Base-by-base conservation (phyloP, 768 basidiomycete species). In the Podaxis pistillaris region DNA sequence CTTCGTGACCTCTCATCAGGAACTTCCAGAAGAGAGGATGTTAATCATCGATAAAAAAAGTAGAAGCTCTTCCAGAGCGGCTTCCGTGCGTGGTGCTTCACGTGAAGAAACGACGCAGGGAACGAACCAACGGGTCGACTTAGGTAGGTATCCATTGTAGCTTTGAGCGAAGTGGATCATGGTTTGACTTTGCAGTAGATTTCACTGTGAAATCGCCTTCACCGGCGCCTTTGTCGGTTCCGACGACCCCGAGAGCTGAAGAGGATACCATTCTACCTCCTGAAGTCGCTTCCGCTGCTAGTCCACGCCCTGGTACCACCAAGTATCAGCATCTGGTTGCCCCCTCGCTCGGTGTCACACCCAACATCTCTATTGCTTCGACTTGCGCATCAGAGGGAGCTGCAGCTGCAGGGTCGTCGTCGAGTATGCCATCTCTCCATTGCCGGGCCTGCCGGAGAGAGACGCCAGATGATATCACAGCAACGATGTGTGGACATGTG, bases 401-500 rank as follows among this genome's bases (percentile, higher is more conserved):
- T 33, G 59, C 54, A 13, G 46, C 46, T 49, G 37, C 19, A n/a
- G 60, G 53, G 17, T 53, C 59, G 1, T 58, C 33, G 37, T 49
- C 64, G 54, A 66, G 64, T 62, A 63, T 58, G 11, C 68, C 69
- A 55, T 70, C 68, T 4, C 67, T 84, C 54, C 80, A 85, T 52
- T 87, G 84, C 60, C 78, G 86, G 28, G 70, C 78, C 1, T 87
- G 85, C 65, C 72, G 75, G 4, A 68, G 73, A 26, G 79, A 86
- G 57, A 77, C 79, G 1, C 84, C 83, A 57, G 76, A 79, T 38
- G 79, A 85, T 62, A 78, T 81, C 50, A 86, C 83, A 2, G 85
- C 81, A 22, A 86, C 83, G 3, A 81, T 84, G 71, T 88, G 86
- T 66, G 86, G 86, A 2, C 86, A 88, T 64, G 66, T 88, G 17